These are phyloP conservation scores for Thielaviopsis punctulata DNA, from an alignment of 2,329 filamentous ascomycete species.

Conservation along the genomic window DNA sequence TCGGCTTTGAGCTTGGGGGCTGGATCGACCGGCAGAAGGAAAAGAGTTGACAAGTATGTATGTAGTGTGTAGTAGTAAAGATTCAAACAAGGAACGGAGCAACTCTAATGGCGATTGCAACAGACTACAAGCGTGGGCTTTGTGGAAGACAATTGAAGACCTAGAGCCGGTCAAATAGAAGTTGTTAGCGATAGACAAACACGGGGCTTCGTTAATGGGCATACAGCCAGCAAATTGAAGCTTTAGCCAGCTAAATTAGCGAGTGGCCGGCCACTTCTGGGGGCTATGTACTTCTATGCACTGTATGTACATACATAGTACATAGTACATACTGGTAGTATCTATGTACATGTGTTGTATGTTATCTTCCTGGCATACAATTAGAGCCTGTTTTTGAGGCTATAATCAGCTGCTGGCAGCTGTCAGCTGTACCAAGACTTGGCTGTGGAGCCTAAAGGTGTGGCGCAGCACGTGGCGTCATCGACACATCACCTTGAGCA, in stretches of 20 bases:
- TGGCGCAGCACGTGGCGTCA: background rate
- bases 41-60: too few relatives aligned
- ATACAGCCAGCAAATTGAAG: background rate
- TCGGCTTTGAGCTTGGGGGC: background rate
- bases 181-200: too few relatives aligned
- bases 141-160: too few relatives aligned
- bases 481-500: background rate
- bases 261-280: background rate
- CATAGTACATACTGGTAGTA: too few relatives aligned
- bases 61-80: background rate
- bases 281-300: background rate
- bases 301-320: background rate
- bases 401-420: background rate
- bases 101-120: too few relatives aligned
- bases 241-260: background rate
- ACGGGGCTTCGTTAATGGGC: too few relatives aligned
- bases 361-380: background rate
- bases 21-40: background rate
- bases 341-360: too few relatives aligned
- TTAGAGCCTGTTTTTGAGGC: background rate
- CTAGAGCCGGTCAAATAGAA: too few relatives aligned
- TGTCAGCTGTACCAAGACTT: background rate
- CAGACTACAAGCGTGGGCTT: too few relatives aligned
- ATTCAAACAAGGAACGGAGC: background rate
- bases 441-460: background rate